Evolutionary conservation across 1,139 yeast genomes (phyloP), one percentile per base, ranked within the genome.

Genomic region (Pichia norvegensis): DNA sequence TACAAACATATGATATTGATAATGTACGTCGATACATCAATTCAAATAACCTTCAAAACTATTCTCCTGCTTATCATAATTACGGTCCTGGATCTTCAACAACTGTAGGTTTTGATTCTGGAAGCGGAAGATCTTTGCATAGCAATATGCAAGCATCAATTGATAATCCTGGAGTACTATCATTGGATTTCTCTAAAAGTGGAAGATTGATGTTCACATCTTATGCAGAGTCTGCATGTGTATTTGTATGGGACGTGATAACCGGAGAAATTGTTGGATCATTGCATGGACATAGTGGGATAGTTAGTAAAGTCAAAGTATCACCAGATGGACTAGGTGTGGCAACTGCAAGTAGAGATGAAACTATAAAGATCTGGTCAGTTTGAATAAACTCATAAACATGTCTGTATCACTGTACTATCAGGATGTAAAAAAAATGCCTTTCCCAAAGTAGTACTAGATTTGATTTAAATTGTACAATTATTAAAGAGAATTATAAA

Each of bases 241-340:
- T 92, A 55, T 67, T 83, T 23, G 73, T 85, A 3, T 85, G 95
- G 95, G 97, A 88, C 60, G 69, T 78, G 2, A 67, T 88, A 33
- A 79, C 76, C 51, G 79, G 78, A 17, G 79, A 76, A 48, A 67
- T 83, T 29, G 76, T 86, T 5, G 90, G 88, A 1, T 68, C 75
- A 16, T 54, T 78, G 36, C 74, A 70, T 33, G 64, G 63, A 3
- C 92, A 83, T 55, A 62, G 69, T 25, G 78, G 77, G 51, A 71
- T 81, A 44, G 74, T 85, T 14, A 78, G 79, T 40, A 79, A 79
- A 52, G 82, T 88, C 2, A 68, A 72, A 41, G 74, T 81, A 0
- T 78, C 92, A 52, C 81, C 81, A 1, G 87, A 86, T 65, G 96
- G 96, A 0, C 62, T 78, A 31, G 88, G 80, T 0, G 70, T 83